Percentiles rank a stretch among this genome's conserved stretches.
These are phyloP conservation scores for Hymenoscyphus albidus DNA, from an alignment of 2,329 filamentous ascomycete species.

Conservation along the genomic window DNA sequence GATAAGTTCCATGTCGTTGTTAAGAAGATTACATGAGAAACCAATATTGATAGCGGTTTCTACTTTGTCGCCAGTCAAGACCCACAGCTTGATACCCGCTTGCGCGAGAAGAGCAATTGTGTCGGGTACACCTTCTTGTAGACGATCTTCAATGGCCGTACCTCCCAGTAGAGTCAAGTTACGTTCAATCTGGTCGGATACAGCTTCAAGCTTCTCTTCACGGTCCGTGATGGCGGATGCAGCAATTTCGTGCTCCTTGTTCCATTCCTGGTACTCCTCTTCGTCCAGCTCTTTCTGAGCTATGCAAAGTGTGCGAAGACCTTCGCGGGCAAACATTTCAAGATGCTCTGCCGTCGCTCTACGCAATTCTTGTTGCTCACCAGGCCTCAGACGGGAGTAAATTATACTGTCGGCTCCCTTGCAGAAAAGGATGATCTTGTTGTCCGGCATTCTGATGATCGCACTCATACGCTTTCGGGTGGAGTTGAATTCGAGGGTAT, in stretches of 20 bases:
- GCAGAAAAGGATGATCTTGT: constrained; percentile 85
- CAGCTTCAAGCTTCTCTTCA: constrained; percentile 88
- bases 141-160: constrained; percentile 93
- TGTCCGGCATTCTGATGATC: constrained; percentile 91
- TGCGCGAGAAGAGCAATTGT: constrained; percentile 87
- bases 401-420: constrained; percentile 98
- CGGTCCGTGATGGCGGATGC: constrained; percentile 79
- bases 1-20: constrained; percentile 97
- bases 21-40: constrained; percentile 95
- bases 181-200: constrained; percentile 86
- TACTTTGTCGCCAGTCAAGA: constrained; percentile 96
- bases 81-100: constrained; percentile 98
- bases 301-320: constrained; percentile 89
- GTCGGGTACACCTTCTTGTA: constrained; percentile 95
- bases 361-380: constrained; percentile 81
- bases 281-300: constrained; percentile 78
- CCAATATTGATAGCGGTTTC: constrained; percentile 99
- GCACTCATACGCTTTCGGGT: constrained; percentile 96
- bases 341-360: constrained; percentile 85
- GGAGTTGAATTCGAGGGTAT: constrained; percentile 96
- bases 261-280: constrained; percentile 81
- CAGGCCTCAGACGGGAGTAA: constrained; percentile 81
- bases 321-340: constrained; percentile 95
- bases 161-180: constrained; percentile 85
- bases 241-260: constrained; percentile 79